Percentiles rank a stretch among this genome's conserved stretches.
Evolutionary conservation across 2,329 filamentous ascomycete species (phyloP).

Genomic region (Hymenoscyphus fraxineus): DNA sequence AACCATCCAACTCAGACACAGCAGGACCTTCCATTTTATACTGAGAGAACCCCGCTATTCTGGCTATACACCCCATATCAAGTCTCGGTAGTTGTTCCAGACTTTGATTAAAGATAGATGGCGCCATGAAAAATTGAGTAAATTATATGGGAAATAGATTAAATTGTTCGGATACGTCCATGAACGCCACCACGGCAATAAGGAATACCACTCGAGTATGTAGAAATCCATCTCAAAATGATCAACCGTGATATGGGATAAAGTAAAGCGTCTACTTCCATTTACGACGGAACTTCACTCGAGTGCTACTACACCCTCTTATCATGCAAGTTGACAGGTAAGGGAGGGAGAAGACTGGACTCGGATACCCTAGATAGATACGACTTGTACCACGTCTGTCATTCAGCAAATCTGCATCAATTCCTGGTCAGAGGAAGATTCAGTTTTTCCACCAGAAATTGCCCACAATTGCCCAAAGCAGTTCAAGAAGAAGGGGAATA

Average conservation of each 20-base stretch:
- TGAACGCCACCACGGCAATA: slow-evolving; percentile 7
- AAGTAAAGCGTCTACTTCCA: not conserved
- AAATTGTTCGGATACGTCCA: not conserved
- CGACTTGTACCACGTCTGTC: not conserved
- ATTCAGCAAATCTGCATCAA: not conserved
- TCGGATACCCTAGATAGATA: not conserved
- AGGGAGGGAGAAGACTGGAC: not conserved
- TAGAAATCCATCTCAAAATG: not conserved
- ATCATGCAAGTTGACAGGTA: not conserved
- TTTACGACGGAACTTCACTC: not conserved
- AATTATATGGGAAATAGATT: slow-evolving; percentile 7
- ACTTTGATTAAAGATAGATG: slow-evolving; percentile 5
- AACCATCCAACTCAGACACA: not conserved
- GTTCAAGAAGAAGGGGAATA: not conserved
- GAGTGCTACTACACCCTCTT: not conserved
- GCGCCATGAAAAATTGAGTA: not conserved
- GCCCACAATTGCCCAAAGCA: not conserved
- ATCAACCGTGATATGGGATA: not conserved
- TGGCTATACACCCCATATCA: not conserved
- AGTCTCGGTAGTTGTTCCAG: not conserved
- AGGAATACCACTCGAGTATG: slow-evolving; percentile 1
- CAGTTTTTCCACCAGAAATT: not conserved
- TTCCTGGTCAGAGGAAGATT: not conserved
- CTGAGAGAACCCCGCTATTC: slow-evolving; percentile 3
- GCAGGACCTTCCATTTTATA: slow-evolving; percentile 2